Base-by-base conservation (phyloP, 352 stramenopile species). In the Phytophthora sojae region DNA sequence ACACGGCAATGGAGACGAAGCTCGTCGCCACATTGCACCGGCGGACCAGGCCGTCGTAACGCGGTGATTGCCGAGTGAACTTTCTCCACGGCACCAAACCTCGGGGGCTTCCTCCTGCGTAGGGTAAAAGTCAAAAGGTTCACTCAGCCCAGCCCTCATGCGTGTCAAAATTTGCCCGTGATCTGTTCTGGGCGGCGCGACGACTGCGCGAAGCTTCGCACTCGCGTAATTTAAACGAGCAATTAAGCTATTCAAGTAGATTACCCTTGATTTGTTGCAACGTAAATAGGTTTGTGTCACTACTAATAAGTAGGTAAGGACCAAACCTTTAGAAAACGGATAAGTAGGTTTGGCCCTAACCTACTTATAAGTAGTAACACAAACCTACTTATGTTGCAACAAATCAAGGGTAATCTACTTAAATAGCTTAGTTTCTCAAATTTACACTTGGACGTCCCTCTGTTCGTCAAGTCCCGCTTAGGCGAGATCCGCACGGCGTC, bases 121-220 rank as follows among this genome's bases (percentile, higher is more conserved):
- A 69, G 32, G 9, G 55, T 70, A 69, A 23, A 70, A 70, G 63
- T 47, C 35, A 57, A 37, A 37, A 50, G 30, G 32, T 5, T 58
- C 53, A 62, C 61, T 25, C 42, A 14, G 9, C 61, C 23, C 42
- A 14, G 9, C 66, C 55, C 9, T 7, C 45, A 53, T 53, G 45
- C 45, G 45, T 29, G 45, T 53, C 45, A 76, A 77, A 62, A 51
- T 74, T 77, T 71, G 69, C 69, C 56, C 49, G 54, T 68, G 69
- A 77, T 77, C 64, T 72, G 64, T 53, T 21, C 23, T 45, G 61
- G 45, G 45, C 50, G 50, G 49, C 23, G 3, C 42, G 60, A 50
- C 55, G 30, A 70, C 32, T 17, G 39, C 29, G 67, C 54, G 29
- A 62, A 57, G 29, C 32, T 19, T 17, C 45, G 6, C 23, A 26